phyloP scores from a whole-genome alignment of 2,329 filamentous ascomycete genomes.

The Xylaria sp. region DNA sequence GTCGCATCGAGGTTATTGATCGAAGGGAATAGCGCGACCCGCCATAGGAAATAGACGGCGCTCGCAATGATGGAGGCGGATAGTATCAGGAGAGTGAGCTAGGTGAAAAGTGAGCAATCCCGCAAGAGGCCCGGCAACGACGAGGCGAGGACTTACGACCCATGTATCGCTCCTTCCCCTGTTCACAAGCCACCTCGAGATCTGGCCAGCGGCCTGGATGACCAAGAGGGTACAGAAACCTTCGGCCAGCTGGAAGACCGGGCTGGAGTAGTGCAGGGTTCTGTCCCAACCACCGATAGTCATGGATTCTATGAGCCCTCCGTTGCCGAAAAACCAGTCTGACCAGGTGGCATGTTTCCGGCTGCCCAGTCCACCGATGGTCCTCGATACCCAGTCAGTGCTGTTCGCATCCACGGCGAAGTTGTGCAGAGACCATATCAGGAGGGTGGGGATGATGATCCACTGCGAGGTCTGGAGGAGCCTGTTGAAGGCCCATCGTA shows the following conservation, averaged over 20 bases:
- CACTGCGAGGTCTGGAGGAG: slow-evolving; percentile 79
- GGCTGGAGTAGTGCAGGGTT: slow-evolving; percentile 84
- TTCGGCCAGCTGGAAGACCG: slow-evolving; percentile 90
- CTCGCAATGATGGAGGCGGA: slow-evolving; percentile 92
- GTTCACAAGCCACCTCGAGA: slow-evolving; percentile 94
- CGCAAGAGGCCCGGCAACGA: slow-evolving; percentile 1
- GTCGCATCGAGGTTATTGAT: slow-evolving; percentile 91
- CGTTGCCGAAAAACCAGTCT: slow-evolving; percentile 87
- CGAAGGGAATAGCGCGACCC: slow-evolving; percentile 89
- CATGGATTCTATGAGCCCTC: slow-evolving; percentile 77
- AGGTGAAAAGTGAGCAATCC: slow-evolving; percentile 39
- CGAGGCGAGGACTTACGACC: slow-evolving; percentile 68
- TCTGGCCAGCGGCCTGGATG: slow-evolving; percentile 92
- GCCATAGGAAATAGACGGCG: slow-evolving; percentile 94
- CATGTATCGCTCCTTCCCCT: slow-evolving; percentile 90
- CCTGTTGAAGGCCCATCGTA: slow-evolving; percentile 72
- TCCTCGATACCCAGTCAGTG: slow-evolving; percentile 80
- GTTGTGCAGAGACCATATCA: slow-evolving; percentile 95
- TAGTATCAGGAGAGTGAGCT: slow-evolving; percentile 86
- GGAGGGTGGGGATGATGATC: slow-evolving; percentile 79
- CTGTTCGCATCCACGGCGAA: slow-evolving; percentile 87
- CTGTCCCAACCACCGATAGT: slow-evolving; percentile 89
- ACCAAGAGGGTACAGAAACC: slow-evolving; percentile 96
- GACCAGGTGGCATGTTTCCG: slow-evolving; percentile 65
- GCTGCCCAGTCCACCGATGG: slow-evolving; percentile 68